These are phyloP conservation scores for Naganishia antarctica DNA, from an alignment of 768 basidiomycete species.

Conservation along the genomic window DNA sequence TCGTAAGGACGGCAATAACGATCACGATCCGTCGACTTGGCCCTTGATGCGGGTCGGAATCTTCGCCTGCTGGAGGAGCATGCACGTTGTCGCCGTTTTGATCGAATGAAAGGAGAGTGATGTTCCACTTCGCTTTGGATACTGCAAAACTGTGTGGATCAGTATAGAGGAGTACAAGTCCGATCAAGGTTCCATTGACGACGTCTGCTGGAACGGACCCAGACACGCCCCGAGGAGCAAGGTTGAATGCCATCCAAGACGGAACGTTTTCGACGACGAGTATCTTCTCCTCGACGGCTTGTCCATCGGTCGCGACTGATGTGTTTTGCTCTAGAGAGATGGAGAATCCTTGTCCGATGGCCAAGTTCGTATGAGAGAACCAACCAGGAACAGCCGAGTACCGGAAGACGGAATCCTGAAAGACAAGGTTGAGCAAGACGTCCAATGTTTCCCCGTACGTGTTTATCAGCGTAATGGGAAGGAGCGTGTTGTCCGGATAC, in stretches of 20 bases:
- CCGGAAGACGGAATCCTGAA: constrained; percentile 3
- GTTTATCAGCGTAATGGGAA: neutral
- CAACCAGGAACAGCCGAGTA: neutral
- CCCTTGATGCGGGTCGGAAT: neutral
- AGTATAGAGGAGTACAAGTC: neutral
- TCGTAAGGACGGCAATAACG: neutral
- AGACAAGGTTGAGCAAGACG: neutral
- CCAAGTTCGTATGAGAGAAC: neutral
- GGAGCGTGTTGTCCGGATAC: neutral
- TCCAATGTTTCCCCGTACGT: constrained; percentile 2
- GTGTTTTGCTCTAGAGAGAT: neutral
- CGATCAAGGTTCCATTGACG: neutral
- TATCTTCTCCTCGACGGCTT: neutral
- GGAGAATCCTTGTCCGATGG: neutral
- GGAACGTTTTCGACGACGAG: neutral
- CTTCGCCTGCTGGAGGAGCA: neutral
- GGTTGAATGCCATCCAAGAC: neutral
- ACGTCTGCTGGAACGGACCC: neutral
- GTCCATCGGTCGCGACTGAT: neutral
- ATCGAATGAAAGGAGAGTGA: neutral
- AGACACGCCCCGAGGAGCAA: neutral
- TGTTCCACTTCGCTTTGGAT: neutral
- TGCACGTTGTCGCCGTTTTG: neutral
- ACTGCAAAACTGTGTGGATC: constrained; percentile 13
- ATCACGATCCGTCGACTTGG: neutral